Evolutionary conservation across 805 yeast genomes (phyloP).

Genomic region (Kazachstania psychrophila): DNA sequence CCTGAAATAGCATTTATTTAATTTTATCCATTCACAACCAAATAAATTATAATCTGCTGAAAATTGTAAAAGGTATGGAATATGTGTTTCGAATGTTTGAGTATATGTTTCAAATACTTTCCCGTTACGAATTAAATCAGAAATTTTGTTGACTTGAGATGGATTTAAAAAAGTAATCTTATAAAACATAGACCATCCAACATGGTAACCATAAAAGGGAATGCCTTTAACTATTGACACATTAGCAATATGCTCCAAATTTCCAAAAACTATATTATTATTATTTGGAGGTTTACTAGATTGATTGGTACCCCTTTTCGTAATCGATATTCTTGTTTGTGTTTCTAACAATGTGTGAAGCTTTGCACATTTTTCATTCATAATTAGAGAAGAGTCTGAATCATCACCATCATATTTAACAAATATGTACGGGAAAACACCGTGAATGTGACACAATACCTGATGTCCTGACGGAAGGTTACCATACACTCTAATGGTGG

Average conservation of each 20-base stretch:
- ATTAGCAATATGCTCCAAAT: slow-evolving; percentile 43
- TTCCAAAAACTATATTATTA: slow-evolving; percentile 5
- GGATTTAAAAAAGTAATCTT: slow-evolving; percentile 66
- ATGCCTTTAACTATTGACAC: slow-evolving; percentile 60
- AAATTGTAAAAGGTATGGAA: slow-evolving; percentile 70
- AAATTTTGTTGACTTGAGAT: slow-evolving; percentile 42
- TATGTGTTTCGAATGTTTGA: slow-evolving; percentile 69
- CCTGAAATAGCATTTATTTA: slow-evolving; percentile 44
- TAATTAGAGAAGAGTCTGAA: slow-evolving; percentile 16
- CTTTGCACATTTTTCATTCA: slow-evolving; percentile 30
- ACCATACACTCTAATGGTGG: slow-evolving; percentile 73
- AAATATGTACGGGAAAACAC: slow-evolving; percentile 72
- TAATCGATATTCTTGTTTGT: slow-evolving; percentile 34
- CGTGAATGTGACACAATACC: slow-evolving; percentile 66
- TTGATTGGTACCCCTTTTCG: slow-evolving; percentile 11
- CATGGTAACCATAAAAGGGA: slow-evolving; percentile 78
- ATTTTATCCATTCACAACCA: slow-evolving; percentile 71
- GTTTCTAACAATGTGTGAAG: slow-evolving; percentile 40
- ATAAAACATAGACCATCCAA: slow-evolving; percentile 53
- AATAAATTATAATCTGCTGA: slow-evolving; percentile 72
- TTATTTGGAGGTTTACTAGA: slow-evolving; percentile 1
- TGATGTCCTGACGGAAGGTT: slow-evolving; percentile 51
- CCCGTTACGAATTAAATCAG: slow-evolving; percentile 41
- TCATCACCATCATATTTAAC: slow-evolving; percentile 46
- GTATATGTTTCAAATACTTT: slow-evolving; percentile 30